A percentile compares a stretch with the other conserved stretches of the same genome.
These are phyloP conservation scores for Fomitiporia mediterranea DNA, from an alignment of 1,284 basidiomycete species.

Conservation along the genomic window DNA sequence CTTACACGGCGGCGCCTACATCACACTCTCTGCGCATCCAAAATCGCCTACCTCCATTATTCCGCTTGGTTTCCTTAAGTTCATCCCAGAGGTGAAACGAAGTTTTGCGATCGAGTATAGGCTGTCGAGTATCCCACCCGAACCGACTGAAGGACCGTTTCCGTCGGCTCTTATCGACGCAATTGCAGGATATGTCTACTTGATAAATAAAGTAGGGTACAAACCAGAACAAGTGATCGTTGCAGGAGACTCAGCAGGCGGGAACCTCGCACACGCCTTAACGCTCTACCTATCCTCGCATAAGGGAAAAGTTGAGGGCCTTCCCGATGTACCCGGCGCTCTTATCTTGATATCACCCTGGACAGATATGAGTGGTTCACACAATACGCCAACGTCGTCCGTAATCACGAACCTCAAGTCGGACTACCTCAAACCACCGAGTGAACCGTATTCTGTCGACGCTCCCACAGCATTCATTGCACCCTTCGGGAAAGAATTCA, in stretches of 20 bases:
- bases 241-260: conserved; percentile 53
- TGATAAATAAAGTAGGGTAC: conserved; percentile 36
- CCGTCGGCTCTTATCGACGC: conserved; percentile 46
- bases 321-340: conserved; percentile 43
- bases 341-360: conserved; percentile 58
- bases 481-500: conserved; percentile 37
- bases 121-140: conserved; percentile 25
- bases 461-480: conserved; percentile 31
- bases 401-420: conserved; percentile 28
- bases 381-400: conserved; percentile 32
- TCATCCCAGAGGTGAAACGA: conserved; percentile 27
- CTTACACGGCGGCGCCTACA: conserved; percentile 49
- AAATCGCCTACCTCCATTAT: conserved; percentile 30
- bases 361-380: conserved; percentile 44
- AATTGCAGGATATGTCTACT: conserved; percentile 41
- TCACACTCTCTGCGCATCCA: conserved; percentile 41
- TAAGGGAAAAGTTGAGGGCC: conserved; percentile 26
- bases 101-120: conserved; percentile 34
- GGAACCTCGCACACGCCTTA: conserved; percentile 43
- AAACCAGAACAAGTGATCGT: conserved; percentile 42
- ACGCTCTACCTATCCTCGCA: conserved; percentile 29
- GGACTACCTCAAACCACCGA: conserved; percentile 35
- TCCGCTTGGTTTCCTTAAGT: conserved; percentile 22
- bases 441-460: conserved; percentile 18
- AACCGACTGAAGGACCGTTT: conserved; percentile 34